Conservation (phyloP, 2,329 filamentous ascomycete species). For the Penicillium sp. region DNA sequence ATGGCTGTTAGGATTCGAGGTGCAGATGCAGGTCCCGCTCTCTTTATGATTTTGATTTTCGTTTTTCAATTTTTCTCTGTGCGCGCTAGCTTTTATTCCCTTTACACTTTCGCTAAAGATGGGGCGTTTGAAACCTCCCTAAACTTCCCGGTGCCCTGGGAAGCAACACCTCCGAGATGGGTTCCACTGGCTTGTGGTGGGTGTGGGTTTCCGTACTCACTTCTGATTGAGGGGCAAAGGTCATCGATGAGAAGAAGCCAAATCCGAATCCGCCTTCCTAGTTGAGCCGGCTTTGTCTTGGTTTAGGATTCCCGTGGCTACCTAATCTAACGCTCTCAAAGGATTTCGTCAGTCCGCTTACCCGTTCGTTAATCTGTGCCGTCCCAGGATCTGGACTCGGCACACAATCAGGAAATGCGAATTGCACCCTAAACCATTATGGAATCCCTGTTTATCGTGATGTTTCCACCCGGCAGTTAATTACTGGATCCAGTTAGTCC, state of each 20-base stretch:
- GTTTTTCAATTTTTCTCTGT: slow-evolving; percentile 12
- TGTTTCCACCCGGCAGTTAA: not conserved
- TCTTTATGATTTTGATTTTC: not conserved
- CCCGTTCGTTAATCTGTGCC: not conserved
- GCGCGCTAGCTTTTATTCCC: slow-evolving; percentile 15
- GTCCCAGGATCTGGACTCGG: slow-evolving; percentile 6
- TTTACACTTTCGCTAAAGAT: slow-evolving; percentile 25
- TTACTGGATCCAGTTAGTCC: not conserved
- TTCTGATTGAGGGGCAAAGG: not conserved
- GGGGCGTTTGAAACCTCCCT: slow-evolving; percentile 13
- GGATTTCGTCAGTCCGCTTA: not conserved
- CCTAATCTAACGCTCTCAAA: not conserved
- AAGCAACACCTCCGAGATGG: slow-evolving; percentile 13
- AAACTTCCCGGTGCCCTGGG: slow-evolving; percentile 10
- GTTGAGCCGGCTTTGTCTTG: not conserved
- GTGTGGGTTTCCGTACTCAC: not conserved
- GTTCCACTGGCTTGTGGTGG: slow-evolving; percentile 8
- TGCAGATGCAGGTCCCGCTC: slow-evolving; percentile 1
- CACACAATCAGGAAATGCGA: not conserved
- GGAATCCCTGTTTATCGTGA: not conserved
- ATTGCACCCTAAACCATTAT: not conserved
- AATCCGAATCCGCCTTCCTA: not conserved
- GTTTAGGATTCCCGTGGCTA: not conserved
- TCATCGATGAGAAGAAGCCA: not conserved
- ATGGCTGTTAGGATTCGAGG: slow-evolving; percentile 6